Evolutionary conservation across 768 basidiomycete genomes (phyloP).

Genomic region (Trametes villosa): DNA sequence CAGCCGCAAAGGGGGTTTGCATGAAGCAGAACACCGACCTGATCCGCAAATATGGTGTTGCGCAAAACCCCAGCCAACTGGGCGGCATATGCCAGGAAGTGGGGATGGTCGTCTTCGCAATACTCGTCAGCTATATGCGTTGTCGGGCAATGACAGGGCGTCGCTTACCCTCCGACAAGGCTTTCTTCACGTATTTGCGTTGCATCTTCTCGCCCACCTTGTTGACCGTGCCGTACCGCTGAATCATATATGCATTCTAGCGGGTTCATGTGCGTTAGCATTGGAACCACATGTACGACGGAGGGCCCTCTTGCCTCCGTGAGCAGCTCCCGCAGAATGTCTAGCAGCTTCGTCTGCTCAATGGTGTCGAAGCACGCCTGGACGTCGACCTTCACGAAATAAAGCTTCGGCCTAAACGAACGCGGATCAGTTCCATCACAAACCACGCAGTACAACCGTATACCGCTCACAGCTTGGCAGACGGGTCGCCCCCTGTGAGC

Average conservation of each 20-base stretch:
- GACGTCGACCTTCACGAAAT: constrained; percentile 97
- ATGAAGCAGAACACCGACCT: constrained; percentile 48
- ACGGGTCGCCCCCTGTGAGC: constrained; percentile 42
- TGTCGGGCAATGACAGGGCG: neutral
- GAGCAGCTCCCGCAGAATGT: constrained; percentile 74
- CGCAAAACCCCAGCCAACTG: constrained; percentile 68
- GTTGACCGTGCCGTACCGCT: constrained; percentile 69
- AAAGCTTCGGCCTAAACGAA: constrained; percentile 72
- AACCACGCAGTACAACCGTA: neutral
- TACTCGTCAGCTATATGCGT: neutral
- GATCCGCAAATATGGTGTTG: constrained; percentile 85
- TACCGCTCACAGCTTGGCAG: constrained; percentile 55
- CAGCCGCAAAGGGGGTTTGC: neutral
- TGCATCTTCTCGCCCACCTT: constrained; percentile 59
- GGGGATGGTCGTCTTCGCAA: constrained; percentile 67
- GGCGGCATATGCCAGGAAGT: constrained; percentile 73
- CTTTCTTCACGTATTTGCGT: constrained; percentile 61
- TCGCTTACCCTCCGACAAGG: constrained; percentile 63
- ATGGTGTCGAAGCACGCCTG: constrained; percentile 97
- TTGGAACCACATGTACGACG: neutral
- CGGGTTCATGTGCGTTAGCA: neutral
- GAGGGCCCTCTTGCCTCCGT: constrained; percentile 56
- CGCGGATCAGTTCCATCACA: neutral
- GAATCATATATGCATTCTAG: constrained; percentile 75
- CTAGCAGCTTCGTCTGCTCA: constrained; percentile 81